These are phyloP conservation scores for Magnaporthiopsis incrustans DNA, from an alignment of 2,329 filamentous ascomycete species.

Conservation along the genomic window DNA sequence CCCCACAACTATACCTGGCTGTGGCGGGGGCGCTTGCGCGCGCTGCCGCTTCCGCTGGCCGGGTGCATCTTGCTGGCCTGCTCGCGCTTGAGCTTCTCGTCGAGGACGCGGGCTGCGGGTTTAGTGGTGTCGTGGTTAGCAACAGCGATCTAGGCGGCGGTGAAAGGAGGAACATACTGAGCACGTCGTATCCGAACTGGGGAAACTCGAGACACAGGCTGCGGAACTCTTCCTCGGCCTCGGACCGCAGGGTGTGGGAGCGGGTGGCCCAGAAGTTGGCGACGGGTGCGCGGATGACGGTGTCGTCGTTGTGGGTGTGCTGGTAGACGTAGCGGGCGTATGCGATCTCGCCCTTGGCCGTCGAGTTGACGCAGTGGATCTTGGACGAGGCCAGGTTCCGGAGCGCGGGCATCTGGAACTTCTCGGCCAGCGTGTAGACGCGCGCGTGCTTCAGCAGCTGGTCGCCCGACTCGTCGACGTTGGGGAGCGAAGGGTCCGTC, in stretches of 20 bases:
- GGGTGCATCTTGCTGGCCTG: slow-evolving; percentile 52
- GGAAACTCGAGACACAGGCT: slow-evolving; percentile 80
- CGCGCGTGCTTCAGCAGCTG: slow-evolving; percentile 84
- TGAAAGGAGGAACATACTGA: slow-evolving; percentile 48
- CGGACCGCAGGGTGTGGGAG: slow-evolving; percentile 71
- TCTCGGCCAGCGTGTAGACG: slow-evolving; percentile 81
- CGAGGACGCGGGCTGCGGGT: slow-evolving; percentile 48
- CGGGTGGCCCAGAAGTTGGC: slow-evolving; percentile 86
- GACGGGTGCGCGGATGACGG: slow-evolving; percentile 68
- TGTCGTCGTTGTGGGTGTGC: slow-evolving; percentile 62
- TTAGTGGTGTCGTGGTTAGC: background rate
- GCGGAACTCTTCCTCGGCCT: slow-evolving; percentile 81
- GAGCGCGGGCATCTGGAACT: slow-evolving; percentile 59
- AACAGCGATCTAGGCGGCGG: background rate
- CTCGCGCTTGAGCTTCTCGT: slow-evolving; percentile 59
- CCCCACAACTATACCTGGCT: slow-evolving; percentile 23
- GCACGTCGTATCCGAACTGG: slow-evolving; percentile 87
- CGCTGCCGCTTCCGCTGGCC: slow-evolving; percentile 37
- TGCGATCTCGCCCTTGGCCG: slow-evolving; percentile 80
- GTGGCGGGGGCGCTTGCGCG: slow-evolving; percentile 49
- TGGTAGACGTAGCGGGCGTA: slow-evolving; percentile 89
- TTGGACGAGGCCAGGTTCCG: slow-evolving; percentile 76
- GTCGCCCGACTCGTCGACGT: slow-evolving; percentile 67
- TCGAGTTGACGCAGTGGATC: slow-evolving; percentile 86
- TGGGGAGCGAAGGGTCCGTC: slow-evolving; percentile 54